A percentile compares a stretch with the other conserved stretches of the same genome.
phyloP scores from a whole-genome alignment of 768 basidiomycete genomes.

The Panellus pusillus region DNA sequence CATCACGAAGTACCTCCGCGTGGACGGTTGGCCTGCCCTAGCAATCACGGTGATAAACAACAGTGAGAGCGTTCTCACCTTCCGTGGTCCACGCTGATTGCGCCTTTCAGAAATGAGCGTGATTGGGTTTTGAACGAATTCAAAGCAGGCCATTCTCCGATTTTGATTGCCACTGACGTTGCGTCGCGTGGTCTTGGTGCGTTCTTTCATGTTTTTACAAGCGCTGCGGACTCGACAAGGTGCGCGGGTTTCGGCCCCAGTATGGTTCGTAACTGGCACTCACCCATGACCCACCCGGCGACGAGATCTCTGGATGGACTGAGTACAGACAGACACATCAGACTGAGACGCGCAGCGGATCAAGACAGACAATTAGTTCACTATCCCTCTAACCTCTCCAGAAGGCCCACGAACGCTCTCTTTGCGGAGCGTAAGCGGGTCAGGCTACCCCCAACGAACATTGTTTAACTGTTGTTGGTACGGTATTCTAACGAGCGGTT shows the following conservation, averaged over 20 bases:
- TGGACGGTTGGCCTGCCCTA: conserved; percentile 99
- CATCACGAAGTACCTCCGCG: conserved; percentile 94
- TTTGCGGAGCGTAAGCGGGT: conserved; percentile 35
- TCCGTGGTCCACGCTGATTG: background rate
- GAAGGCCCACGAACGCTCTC: conserved; percentile 35
- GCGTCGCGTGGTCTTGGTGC: conserved; percentile 99
- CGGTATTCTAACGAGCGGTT: conserved; percentile 40
- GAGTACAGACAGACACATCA: conserved; percentile 36
- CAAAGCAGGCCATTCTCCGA: conserved; percentile 96
- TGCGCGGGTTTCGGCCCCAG: conserved; percentile 26
- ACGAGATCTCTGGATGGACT: conserved; percentile 18
- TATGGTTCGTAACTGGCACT: conserved; percentile 16
- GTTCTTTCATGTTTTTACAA: conserved; percentile 52
- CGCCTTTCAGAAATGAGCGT: conserved; percentile 75
- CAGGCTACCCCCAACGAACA: conserved; percentile 42
- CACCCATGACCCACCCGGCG: conserved; percentile 1
- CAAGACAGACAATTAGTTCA: conserved; percentile 30
- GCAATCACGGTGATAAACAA: conserved; percentile 99
- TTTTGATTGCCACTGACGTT: conserved; percentile 98
- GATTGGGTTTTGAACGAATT: conserved; percentile 99
- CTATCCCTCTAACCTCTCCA: conserved; percentile 45
- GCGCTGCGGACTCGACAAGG: conserved; percentile 40
- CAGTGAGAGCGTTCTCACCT: conserved; percentile 52
- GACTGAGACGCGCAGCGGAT: conserved; percentile 34
- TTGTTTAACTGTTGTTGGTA: conserved; percentile 46